phyloP scores from a whole-genome alignment of 2,329 filamentous ascomycete genomes.

The Aspergillus neotritici region DNA sequence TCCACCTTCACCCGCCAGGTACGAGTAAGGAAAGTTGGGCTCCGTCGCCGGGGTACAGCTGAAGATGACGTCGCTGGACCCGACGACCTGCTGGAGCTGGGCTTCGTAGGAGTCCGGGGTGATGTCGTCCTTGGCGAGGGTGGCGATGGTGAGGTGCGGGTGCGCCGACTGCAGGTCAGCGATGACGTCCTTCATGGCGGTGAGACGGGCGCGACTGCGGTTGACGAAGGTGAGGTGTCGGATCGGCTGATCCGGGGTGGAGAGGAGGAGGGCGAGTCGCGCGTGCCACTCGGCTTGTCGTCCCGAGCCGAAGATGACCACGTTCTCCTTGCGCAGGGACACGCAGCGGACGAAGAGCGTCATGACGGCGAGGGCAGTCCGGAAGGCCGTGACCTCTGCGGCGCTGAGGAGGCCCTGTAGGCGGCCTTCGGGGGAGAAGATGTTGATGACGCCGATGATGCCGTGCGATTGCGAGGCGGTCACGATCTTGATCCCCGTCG shows the following conservation, averaged over 20 bases:
- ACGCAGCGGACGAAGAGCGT: conserved; percentile 53
- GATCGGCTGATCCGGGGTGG: conserved; percentile 27
- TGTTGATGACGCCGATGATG: conserved; percentile 62
- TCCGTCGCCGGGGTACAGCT: conserved; percentile 45
- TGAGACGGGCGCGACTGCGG: conserved; percentile 57
- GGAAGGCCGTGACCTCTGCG: conserved; percentile 69
- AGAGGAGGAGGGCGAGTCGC: conserved; percentile 48
- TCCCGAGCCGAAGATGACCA: conserved; percentile 47
- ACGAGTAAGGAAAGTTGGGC: conserved; percentile 39
- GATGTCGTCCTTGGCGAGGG: conserved; percentile 56
- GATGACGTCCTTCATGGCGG: conserved; percentile 31
- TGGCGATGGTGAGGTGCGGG: conserved; percentile 28
- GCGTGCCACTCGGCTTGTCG: conserved; percentile 49
- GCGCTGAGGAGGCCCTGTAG: conserved; percentile 67
- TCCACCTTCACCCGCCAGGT: conserved; percentile 31
- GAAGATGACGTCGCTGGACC: conserved; percentile 42
- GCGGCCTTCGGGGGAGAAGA: conserved; percentile 59
- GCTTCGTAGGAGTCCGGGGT: conserved; percentile 42
- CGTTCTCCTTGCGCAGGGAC: conserved; percentile 23
- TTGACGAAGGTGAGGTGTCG: conserved; percentile 74
- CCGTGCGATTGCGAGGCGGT: conserved; percentile 42
- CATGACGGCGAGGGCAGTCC: conserved; percentile 67
- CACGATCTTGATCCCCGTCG: conserved; percentile 67
- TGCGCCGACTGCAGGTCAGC: conserved; percentile 31
- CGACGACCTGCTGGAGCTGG: conserved; percentile 25